Percentiles rank a stretch among this genome's conserved stretches.
phyloP scores from a whole-genome alignment of 2,329 filamentous ascomycete species.

The Cytospora piceicola region DNA sequence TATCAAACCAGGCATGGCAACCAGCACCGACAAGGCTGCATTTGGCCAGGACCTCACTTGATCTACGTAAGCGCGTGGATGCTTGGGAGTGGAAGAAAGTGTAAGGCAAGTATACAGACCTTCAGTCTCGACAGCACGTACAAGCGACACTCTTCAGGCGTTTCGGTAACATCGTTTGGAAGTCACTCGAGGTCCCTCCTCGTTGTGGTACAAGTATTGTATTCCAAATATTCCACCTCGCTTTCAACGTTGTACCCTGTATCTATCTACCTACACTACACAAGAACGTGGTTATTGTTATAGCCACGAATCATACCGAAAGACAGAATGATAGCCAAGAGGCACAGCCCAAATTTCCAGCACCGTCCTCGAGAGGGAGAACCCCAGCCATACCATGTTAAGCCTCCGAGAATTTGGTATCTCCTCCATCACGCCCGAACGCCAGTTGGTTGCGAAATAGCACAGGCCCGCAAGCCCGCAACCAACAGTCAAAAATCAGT shows the following conservation, averaged over 20 bases:
- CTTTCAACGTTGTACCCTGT: constrained; percentile 1
- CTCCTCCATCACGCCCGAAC: constrained; percentile 28
- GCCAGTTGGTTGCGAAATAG: constrained; percentile 30
- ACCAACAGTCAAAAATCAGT: constrained; percentile 21
- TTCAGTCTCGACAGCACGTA: not conserved
- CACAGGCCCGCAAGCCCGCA: constrained; percentile 14
- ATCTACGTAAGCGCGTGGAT: constrained; percentile 29
- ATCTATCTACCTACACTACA: constrained; percentile 6
- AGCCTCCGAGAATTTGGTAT: constrained; percentile 25
- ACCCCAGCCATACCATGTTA: constrained; percentile 12
- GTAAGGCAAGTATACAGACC: too few relatives aligned
- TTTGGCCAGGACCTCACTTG: constrained; percentile 51
- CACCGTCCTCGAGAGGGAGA: constrained; percentile 12
- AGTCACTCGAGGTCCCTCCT: not conserved
- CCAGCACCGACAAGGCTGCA: too few relatives aligned
- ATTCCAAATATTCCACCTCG: not conserved
- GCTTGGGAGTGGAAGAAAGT: constrained; percentile 6
- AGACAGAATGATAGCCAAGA: not conserved
- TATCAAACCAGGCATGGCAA: too few relatives aligned
- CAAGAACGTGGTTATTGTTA: not conserved
- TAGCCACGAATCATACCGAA: not conserved
- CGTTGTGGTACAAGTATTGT: not conserved
- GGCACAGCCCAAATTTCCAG: constrained; percentile 7
- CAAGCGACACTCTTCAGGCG: not conserved
- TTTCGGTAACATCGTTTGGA: not conserved